These are phyloP conservation scores for Colletotrichum trifolii DNA, from an alignment of 2,329 filamentous ascomycete genomes.

Conservation along the genomic window DNA sequence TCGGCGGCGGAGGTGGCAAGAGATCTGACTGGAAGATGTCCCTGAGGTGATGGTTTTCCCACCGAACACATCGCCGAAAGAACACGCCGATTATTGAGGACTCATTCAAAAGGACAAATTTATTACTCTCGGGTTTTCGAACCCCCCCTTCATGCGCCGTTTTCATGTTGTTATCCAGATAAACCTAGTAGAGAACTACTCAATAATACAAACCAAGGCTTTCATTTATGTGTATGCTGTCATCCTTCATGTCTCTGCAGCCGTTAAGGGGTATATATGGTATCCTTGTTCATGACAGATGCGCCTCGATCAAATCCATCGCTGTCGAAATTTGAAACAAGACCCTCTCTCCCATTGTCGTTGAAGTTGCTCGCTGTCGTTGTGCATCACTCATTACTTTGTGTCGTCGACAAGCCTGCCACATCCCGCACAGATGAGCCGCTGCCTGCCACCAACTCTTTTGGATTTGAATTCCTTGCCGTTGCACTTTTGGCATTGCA, in stretches of 20 bases:
- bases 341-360: not conserved
- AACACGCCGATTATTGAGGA: too few relatives aligned
- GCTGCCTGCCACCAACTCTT: conserved; percentile 63
- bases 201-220: not conserved
- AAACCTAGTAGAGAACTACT: not conserved
- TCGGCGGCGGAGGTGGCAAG: conserved; percentile 21
- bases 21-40: conserved; percentile 40
- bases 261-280: conserved; percentile 26
- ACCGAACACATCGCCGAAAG: too few relatives aligned
- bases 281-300: conserved; percentile 33
- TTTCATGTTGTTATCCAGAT: conserved; percentile 1
- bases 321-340: conserved; percentile 16
- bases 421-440: conserved; percentile 71
- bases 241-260: conserved; percentile 13
- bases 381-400: not conserved
- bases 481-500: conserved; percentile 69
- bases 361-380: not conserved
- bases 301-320: conserved; percentile 30
- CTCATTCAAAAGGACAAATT: too few relatives aligned
- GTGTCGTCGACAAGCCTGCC: conserved; percentile 45
- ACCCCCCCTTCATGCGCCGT: not conserved
- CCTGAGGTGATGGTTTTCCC: conserved; percentile 16
- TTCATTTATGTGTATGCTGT: conserved; percentile 1
- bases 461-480: conserved; percentile 72
- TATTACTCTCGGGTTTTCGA: not conserved